These are phyloP conservation scores for Puccinia horiana DNA, from an alignment of 1,284 basidiomycete genomes.

Conservation along the genomic window DNA sequence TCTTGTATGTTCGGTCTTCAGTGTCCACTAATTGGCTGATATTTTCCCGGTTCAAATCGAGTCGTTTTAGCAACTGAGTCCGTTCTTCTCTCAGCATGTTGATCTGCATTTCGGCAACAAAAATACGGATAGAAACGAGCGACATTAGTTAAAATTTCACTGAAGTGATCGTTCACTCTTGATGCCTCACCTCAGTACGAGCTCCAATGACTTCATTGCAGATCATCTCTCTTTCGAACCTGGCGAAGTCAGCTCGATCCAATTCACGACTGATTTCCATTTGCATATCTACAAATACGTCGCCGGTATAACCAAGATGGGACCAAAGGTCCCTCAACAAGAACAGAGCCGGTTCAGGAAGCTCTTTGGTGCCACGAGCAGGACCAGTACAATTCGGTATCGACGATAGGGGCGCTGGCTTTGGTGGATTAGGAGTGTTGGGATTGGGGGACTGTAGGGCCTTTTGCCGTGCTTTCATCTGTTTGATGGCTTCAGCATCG, in stretches of 20 bases:
- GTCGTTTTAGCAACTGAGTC: slow-evolving; percentile 26
- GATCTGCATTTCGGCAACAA: background rate
- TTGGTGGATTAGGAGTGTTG: background rate
- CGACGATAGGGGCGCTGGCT: slow-evolving; percentile 3
- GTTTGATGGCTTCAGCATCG: slow-evolving; percentile 36
- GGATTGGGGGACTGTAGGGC: slow-evolving; percentile 9
- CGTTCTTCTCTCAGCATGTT: slow-evolving; percentile 43
- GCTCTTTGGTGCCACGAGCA: slow-evolving; percentile 27
- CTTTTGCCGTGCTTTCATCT: slow-evolving; percentile 21
- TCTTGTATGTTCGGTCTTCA: slow-evolving; percentile 46
- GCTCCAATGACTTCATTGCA: slow-evolving; percentile 36
- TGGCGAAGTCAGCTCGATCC: slow-evolving; percentile 38
- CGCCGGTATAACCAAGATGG: slow-evolving; percentile 34
- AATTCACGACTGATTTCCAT: slow-evolving; percentile 45
- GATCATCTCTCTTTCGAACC: slow-evolving; percentile 45
- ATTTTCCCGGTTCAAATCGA: slow-evolving; percentile 43
- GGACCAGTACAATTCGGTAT: slow-evolving; percentile 3
- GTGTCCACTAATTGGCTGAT: slow-evolving; percentile 43
- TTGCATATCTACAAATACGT: slow-evolving; percentile 42
- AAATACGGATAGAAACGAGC: background rate
- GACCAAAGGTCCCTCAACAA: slow-evolving; percentile 45
- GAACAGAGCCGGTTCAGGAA: slow-evolving; percentile 33
- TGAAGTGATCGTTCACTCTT: background rate
- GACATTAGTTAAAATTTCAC: background rate
- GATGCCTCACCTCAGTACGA: slow-evolving; percentile 7